Percentiles rank a stretch among this genome's conserved stretches.
These are phyloP conservation scores for Dothiorella sarmentorum DNA, from an alignment of 2,329 filamentous ascomycete genomes.

Conservation along the genomic window DNA sequence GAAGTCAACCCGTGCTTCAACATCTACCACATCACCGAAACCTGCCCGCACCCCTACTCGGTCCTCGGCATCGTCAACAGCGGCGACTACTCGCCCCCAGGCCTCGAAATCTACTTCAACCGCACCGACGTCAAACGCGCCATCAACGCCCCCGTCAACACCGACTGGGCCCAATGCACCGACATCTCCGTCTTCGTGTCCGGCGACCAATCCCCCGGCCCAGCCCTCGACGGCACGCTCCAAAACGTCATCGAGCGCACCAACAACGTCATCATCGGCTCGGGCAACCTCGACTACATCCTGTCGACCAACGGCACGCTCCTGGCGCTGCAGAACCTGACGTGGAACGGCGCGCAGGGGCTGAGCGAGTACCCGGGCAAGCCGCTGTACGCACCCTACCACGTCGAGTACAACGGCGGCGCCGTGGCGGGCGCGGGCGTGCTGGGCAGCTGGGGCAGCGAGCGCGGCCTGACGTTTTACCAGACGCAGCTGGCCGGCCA, in stretches of 20 bases:
- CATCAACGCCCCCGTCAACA: constrained; percentile 45
- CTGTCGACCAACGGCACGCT: constrained; percentile 52
- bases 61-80: constrained; percentile 38
- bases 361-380: constrained; percentile 42
- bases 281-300: constrained; percentile 48
- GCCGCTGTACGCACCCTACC: constrained; percentile 45
- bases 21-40: constrained; percentile 44
- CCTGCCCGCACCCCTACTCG: constrained; percentile 36
- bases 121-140: constrained; percentile 50
- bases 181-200: constrained; percentile 40
- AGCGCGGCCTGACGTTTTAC: constrained; percentile 48
- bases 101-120: constrained; percentile 48
- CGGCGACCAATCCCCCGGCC: constrained; percentile 37
- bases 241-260: constrained; percentile 50
- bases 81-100: constrained; percentile 40
- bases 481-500: constrained; percentile 42
- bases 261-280: constrained; percentile 51
- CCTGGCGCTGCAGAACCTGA: constrained; percentile 53
- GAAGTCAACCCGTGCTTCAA: constrained; percentile 51
- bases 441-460: constrained; percentile 40
- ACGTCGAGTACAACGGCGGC: constrained; percentile 41
- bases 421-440: constrained; percentile 40
- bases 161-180: constrained; percentile 44
- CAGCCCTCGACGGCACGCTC: constrained; percentile 42
- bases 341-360: constrained; percentile 50